These are phyloP conservation scores for Aspergillus unguis DNA, from an alignment of 2,329 filamentous ascomycete genomes.

Conservation along the genomic window DNA sequence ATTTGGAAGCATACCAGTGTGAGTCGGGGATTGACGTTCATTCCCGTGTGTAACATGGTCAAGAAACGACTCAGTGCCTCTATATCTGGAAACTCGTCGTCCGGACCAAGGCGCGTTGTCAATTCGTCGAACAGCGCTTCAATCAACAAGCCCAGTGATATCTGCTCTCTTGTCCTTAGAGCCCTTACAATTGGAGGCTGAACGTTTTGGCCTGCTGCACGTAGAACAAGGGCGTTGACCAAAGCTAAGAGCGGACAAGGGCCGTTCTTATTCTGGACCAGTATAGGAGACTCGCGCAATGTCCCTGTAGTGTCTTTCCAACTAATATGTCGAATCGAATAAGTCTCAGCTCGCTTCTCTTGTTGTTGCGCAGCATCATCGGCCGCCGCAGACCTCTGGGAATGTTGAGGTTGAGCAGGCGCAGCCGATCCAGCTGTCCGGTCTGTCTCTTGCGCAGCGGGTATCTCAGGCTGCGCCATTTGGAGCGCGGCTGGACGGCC, in stretches of 20 bases:
- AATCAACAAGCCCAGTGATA: conserved; percentile 79
- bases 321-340: conserved; percentile 85
- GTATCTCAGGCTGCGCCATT: conserved; percentile 1
- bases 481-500: not conserved
- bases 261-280: conserved; percentile 91
- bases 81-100: conserved; percentile 75
- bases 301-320: conserved; percentile 71
- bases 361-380: conserved; percentile 35
- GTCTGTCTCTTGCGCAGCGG: conserved; percentile 9
- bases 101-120: conserved; percentile 69
- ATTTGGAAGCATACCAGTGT: conserved; percentile 50
- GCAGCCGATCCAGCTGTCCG: conserved; percentile 2
- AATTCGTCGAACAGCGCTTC: conserved; percentile 92
- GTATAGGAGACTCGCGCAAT: conserved; percentile 74
- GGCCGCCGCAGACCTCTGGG: conserved; percentile 17
- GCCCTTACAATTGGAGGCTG: conserved; percentile 73
- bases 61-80: conserved; percentile 84
- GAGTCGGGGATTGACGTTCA: conserved; percentile 96
- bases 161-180: conserved; percentile 75
- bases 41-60: conserved; percentile 84
- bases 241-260: conserved; percentile 90
- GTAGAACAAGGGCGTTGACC: conserved; percentile 86
- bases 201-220: conserved; percentile 66
- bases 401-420: conserved; percentile 6
- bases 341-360: conserved; percentile 67